These are phyloP conservation scores for Eucalyptus marginata DNA, from an alignment of 345 rosid species.

Conservation along the genomic window DNA sequence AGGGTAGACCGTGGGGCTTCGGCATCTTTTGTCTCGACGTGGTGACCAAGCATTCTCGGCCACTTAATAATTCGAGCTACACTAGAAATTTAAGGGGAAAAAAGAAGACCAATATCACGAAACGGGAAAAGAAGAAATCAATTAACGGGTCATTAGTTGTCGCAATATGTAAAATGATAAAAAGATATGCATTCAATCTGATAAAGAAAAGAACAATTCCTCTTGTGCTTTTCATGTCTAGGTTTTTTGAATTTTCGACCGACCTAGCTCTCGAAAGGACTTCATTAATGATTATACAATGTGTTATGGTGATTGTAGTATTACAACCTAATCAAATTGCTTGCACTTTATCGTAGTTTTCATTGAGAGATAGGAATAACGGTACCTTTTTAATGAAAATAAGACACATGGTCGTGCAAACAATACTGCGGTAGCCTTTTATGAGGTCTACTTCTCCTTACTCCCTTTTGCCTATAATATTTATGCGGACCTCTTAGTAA, in stretches of 20 bases:
- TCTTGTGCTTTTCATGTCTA: background rate
- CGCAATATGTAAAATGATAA: background rate
- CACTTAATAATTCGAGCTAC: background rate
- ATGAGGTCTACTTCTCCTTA: background rate
- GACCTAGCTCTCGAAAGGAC: background rate
- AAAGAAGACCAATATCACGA: background rate
- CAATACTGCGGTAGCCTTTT: background rate
- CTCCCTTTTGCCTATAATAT: background rate
- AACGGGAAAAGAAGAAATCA: background rate
- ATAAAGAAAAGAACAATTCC: background rate
- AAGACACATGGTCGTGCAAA: background rate
- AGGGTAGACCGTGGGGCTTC: background rate
- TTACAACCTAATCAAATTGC: background rate
- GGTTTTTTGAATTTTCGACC: background rate
- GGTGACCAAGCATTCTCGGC: background rate
- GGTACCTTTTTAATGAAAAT: background rate
- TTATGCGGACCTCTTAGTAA: background rate
- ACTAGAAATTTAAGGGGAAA: background rate
- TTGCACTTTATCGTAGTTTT: background rate
- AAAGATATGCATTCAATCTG: background rate
- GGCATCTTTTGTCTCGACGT: background rate
- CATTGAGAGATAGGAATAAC: background rate
- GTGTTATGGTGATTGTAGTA: background rate
- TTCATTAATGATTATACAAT: background rate
- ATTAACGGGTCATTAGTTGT: background rate